Base-by-base conservation (phyloP, 208 protist species). In the Wallacemonas rigidus region DNA sequence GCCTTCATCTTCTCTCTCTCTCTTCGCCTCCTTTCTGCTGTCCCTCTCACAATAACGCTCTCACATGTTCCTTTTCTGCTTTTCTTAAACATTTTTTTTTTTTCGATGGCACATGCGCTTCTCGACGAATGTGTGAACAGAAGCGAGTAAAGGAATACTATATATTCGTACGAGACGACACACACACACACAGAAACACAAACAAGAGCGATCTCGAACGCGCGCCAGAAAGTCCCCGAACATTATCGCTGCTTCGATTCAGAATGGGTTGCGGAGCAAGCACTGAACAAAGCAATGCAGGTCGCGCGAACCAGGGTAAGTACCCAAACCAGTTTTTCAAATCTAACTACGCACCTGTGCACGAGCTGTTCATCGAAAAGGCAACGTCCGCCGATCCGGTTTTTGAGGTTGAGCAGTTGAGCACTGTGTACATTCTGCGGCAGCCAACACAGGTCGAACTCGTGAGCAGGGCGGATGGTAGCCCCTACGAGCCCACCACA, bases 291-390 rank as follows among this genome's bases (percentile, higher is more conserved):
- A 53, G 4, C 43, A 38, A 38, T 36, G n/a, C 60, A 8, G 43
- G 3, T 51, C 36, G 1, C 17, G 7, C 38, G 6, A 41, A 6
- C 56, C 41, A 65, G 60, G 60, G 60, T 12, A 65, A 65, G 60
- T 65, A 65, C 60, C 41, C 60, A 6, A 65, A 65, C 43, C 14
- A 48, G 9, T 65, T 65, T 35, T 65, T 65, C 40, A 65, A 65
- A 9, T 4, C 60, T 14, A 38, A 48, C 43, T n/a, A 3, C 40
- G 60, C 15, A 9, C 8, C 60, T 5, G 60, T 65, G 14, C 17
- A 65, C 43, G 60, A 45, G 40, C 9, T 36, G 41, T 12, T 65
- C 43, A 26, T 65, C 6, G 60, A 44, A 9, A 65, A 50, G 11
- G 36, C 60, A 3, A 48, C 41, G 9, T 65, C 41, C 14, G 60